Evolutionary conservation across 345 rosid genomes (phyloP).

Genomic region (Syzygium jambos): DNA sequence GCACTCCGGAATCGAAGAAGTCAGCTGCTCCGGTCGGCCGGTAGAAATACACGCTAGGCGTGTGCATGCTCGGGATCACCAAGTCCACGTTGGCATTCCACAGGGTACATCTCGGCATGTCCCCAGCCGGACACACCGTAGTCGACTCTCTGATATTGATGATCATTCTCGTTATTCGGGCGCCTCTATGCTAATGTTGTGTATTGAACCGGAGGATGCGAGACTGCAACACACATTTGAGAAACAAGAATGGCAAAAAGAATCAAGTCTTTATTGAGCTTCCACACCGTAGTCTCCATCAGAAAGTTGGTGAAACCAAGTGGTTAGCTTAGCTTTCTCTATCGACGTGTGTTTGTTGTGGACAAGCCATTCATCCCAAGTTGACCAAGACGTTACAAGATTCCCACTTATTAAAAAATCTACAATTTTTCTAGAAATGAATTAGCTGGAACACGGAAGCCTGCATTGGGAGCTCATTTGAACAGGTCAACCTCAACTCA

Average conservation of each 20-base stretch:
- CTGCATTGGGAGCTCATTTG: background rate
- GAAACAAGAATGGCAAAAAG: background rate
- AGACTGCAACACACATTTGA: background rate
- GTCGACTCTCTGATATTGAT: constrained; percentile 61
- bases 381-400: background rate
- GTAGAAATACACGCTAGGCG: constrained; percentile 97
- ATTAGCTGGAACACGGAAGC: background rate
- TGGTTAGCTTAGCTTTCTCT: background rate
- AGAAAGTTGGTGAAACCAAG: background rate
- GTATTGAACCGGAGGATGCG: background rate
- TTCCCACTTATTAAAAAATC: background rate
- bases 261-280: background rate
- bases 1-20: constrained; percentile 54
- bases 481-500: background rate
- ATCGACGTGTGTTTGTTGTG: background rate
- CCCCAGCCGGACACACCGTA: constrained; percentile 63
- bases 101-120: constrained; percentile 41
- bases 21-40: constrained; percentile 46
- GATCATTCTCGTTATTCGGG: constrained; percentile 23
- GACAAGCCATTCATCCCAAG: background rate
- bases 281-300: background rate
- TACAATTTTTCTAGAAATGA: background rate
- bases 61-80: constrained; percentile 86
- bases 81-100: constrained; percentile 93
- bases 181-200: background rate